Base-by-base conservation (phyloP, 805 yeast species). In the Starmerella bacillaris region DNA sequence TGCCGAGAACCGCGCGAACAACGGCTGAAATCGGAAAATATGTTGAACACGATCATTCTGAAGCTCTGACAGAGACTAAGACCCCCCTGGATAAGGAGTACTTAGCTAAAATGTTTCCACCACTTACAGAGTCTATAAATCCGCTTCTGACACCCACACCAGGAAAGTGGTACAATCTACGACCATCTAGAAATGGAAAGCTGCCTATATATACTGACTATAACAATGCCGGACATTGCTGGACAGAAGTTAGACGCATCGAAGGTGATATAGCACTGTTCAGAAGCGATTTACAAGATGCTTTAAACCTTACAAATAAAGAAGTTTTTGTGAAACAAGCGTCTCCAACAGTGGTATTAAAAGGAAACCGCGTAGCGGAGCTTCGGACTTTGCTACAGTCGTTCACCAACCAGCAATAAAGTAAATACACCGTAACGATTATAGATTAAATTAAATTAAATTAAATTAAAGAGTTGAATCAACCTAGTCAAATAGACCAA, bases 191-290 rank as follows among this genome's bases (percentile, higher is more conserved):
- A 21, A 30, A 38, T 6, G 82, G 86, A 4, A 72, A 76, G 51
- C 61, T 83, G 51, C 94, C 94, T n/a, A 78, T 82, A 1, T 82
- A 82, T 57, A 62, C 67, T 35, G 80, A 77, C 42, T 55, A 63
- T 42, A 78, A 72, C 51, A 68, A 70, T 40, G 69, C 72, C 18
- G 73, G 71, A 40, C 60, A 62, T 11, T 57, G 64, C n/a, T 67
- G 68, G 47, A 82, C 94, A 0, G 83, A 79, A 50, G 63, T 82
- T 19, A 72, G 78, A 51, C 68, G 70, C 40, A 64, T 82, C 34
- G 58, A 64, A 39, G 94, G 94, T 4, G 74, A 77, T 53, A 61
- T 72, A 11, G 54, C 63, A 4, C 73, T 68, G 38, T 61, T 83
- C 38, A 73, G 78, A 52, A 60, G 67, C 35, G 93, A 82, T 49